Base-by-base conservation (phyloP, 176 grass and related monocot genomes). In the Cenchrus americanus region DNA sequence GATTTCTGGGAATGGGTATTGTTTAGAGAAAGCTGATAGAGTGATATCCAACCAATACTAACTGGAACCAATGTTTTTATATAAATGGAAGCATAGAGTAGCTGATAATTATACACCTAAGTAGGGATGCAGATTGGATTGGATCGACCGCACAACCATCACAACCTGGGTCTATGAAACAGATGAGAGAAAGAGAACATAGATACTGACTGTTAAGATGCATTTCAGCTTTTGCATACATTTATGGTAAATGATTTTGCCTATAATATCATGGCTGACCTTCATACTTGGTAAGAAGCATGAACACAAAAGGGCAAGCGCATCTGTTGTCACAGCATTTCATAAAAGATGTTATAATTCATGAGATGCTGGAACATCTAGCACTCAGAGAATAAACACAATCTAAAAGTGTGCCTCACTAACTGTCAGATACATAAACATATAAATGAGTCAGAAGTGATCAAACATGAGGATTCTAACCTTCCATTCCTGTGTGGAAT, bases 401-500 rank as follows among this genome's bases (percentile, higher is more conserved):
- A 2, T 46, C 61, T 58, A 76, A 32, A 76, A 32, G 17, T 21
- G 10, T 32, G 21, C 55, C 60, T 52, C 32, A 34, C 32, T 73
- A 79, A 50, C 11, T 14, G 72, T 30, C 37, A 53, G 47, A 76
- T 44, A 63, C 10, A 71, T 71, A 46, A 86, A 49, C 17, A n/a
- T 21, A 41, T 82, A 23, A 40, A 12, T 62, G 51, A 61, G 74
- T 52, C 12, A 51, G 13, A 83, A 27, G 14, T 59, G 47, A n/a
- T 73, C 30, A 47, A 71, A 73, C 73, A 90, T 66, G 53, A 34
- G 2, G 21, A 76, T 66, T 42, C 40, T 82, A 85, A 98, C 96
- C 96, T 91, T 90, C 96, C 96, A 65, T 98, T 98, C 73, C 78
- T 95, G 91, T 98, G 93, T 24, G 96, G 93, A 88, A 98, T 76